Percentiles rank a stretch among this genome's conserved stretches.
Conservation (phyloP, 495 filamentous ascomycete species). For the Aspergillus hancockii region DNA sequence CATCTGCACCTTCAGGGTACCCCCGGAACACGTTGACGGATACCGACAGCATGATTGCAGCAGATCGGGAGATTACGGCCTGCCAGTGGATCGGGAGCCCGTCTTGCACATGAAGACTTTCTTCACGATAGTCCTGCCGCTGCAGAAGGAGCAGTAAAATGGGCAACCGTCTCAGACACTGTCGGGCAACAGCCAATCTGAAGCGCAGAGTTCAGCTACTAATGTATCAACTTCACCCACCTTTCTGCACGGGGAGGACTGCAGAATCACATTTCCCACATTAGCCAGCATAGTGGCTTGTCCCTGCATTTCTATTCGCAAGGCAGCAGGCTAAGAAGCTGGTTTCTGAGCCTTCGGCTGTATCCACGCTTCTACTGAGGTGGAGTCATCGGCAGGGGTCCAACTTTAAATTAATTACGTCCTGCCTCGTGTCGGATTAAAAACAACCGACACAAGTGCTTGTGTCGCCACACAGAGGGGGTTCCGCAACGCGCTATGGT, state of each 20-base stretch:
- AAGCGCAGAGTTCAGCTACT: not conserved
- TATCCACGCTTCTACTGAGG: not conserved
- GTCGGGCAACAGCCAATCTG: not conserved
- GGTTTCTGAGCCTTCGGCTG: not conserved
- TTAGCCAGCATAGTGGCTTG: not conserved
- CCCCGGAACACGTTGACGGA: not conserved
- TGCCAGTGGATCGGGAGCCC: not conserved
- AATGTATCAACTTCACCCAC: not conserved
- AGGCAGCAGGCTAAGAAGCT: slow-evolving; percentile 4
- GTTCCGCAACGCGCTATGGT: not conserved
- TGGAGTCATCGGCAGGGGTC: slow-evolving; percentile 10
- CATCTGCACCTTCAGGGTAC: not conserved
- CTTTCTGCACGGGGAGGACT: not conserved
- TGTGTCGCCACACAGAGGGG: not conserved
- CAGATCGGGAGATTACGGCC: not conserved
- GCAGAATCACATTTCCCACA: slow-evolving; percentile 3
- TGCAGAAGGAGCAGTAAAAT: not conserved
- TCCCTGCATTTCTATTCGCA: slow-evolving; percentile 5
- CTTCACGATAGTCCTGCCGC: not conserved
- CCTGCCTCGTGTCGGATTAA: not conserved
- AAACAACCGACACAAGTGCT: not conserved
- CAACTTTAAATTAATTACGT: slow-evolving; percentile 7
- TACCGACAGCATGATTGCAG: not conserved
- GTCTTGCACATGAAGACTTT: not conserved
- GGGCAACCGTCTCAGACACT: not conserved